Evolutionary conservation across 2,329 filamentous ascomycete genomes (phyloP).

Genomic region (Sporothrix dimorphospora): DNA sequence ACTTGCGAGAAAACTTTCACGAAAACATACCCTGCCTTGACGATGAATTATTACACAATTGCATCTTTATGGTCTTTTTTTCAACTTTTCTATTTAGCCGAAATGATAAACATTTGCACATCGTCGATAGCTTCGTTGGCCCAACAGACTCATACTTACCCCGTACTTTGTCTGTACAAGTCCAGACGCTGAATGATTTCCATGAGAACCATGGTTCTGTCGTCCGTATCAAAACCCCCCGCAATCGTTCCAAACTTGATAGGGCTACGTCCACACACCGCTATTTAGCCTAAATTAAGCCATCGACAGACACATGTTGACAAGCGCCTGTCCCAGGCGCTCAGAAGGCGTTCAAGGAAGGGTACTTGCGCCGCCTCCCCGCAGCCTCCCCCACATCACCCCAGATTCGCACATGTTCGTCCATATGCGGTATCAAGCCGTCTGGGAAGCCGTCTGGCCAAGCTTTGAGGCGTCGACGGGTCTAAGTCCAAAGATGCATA

Average conservation of each 20-base stretch:
- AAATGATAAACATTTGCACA: not conserved
- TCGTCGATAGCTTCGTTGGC: not conserved
- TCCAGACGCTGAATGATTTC: not conserved
- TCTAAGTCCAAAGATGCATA: not conserved
- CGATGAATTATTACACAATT: not conserved
- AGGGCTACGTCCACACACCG: not conserved
- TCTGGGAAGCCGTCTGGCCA: not conserved
- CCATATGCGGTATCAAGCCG: not conserved
- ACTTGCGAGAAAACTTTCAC: not conserved
- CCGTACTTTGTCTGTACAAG: not conserved
- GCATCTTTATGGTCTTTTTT: not conserved
- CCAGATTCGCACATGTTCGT: not conserved
- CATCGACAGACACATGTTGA: not conserved
- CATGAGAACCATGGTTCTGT: not conserved
- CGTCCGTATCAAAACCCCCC: not conserved
- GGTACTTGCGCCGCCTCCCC: not conserved
- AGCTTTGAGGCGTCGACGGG: not conserved
- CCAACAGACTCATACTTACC: not conserved
- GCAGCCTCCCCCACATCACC: not conserved
- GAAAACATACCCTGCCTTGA: not conserved
- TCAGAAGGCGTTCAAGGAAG: not conserved
- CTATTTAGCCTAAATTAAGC: conserved; percentile 8
- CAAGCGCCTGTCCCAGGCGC: no score
- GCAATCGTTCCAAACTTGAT: not conserved
- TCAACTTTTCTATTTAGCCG: not conserved